Evolutionary conservation across 768 basidiomycete genomes (phyloP), one percentile per base, ranked within the genome.

Genomic region (Leccinellum rugosiceps): DNA sequence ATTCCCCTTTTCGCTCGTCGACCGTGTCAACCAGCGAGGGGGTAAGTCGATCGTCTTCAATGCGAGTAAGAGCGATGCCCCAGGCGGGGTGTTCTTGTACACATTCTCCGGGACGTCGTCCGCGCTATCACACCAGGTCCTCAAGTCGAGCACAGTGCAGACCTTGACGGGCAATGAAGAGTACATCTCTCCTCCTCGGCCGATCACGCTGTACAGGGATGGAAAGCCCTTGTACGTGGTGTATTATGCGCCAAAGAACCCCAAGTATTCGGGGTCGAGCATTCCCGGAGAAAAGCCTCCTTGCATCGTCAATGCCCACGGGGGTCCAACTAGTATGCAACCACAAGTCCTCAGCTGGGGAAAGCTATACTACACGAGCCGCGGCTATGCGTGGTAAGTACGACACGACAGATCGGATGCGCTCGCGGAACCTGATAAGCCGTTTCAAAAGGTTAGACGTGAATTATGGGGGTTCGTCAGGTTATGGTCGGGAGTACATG

Each of bases 391-490:
- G n/a, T 90, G 86, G 88, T 88, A 61, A 53, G 75, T 56, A 38
- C 9, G 6, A n/a, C 31, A 10, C 6, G 26, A 32, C 34, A 7
- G 19, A 10, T 15, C 11, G 15, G 9, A 15, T 11, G 31, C 21
- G 21, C 19, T 19, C 21, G 2, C 53, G 43, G 38, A 31, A 43
- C 35, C 31, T 53, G 23, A 57, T 9, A 8, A 13, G 14, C 9
- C 41, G 13, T 21, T 46, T 10, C 21, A 15, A 43, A 38, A 84
- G 87, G 82, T 63, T 88, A 34, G 87, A 88, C 55, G 88, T 93
- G 43, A 87, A 92, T 63, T 87, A 90, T 59, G 80, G 88, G 3
- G 91, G 90, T 1, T 88, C 87, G 0, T 82, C 83, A 6, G 85
- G 89, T 0, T 90, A 86, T 64, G 91, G 91, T 0, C 79, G 87